These are phyloP conservation scores for Aspergillus persii DNA, from an alignment of 2,329 filamentous ascomycete species.

Conservation along the genomic window DNA sequence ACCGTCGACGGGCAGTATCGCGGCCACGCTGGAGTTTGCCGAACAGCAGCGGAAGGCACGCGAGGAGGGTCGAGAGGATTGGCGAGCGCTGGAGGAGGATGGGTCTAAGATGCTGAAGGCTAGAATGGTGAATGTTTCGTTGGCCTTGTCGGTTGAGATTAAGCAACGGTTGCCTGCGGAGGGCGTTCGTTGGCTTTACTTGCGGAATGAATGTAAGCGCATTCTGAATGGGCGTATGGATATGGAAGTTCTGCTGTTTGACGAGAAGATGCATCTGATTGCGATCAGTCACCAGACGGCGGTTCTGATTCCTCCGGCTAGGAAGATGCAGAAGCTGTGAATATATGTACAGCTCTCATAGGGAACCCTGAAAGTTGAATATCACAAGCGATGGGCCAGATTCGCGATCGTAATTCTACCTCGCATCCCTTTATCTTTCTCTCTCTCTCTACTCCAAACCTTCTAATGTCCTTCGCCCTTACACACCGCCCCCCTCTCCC, in stretches of 20 bases:
- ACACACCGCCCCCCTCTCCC: too few species aligned
- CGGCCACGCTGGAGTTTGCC: neutral
- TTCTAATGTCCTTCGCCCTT: too few species aligned
- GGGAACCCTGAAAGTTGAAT: too few species aligned
- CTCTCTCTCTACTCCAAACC: too few species aligned
- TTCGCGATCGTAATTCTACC: too few species aligned
- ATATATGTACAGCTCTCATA: too few species aligned
- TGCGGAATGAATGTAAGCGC: neutral
- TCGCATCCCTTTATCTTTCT: too few species aligned
- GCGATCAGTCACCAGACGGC: neutral
- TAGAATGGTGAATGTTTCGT: neutral
- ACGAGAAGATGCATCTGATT: neutral
- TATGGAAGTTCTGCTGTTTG: neutral
- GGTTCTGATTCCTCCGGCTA: neutral
- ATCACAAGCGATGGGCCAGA: too few species aligned
- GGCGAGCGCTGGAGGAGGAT: neutral
- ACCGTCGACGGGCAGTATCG: neutral
- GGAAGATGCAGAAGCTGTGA: neutral
- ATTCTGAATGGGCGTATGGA: neutral
- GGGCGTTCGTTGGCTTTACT: slow-evolving; percentile 1
- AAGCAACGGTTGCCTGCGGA: neutral
- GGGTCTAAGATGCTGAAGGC: neutral
- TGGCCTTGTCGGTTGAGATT: neutral
- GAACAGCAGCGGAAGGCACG: neutral
- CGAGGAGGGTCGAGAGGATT: neutral